A percentile compares a stretch with the other conserved stretches of the same genome.
These are phyloP conservation scores for Metschnikowia henanensis DNA, from an alignment of 805 yeast genomes.

Conservation along the genomic window DNA sequence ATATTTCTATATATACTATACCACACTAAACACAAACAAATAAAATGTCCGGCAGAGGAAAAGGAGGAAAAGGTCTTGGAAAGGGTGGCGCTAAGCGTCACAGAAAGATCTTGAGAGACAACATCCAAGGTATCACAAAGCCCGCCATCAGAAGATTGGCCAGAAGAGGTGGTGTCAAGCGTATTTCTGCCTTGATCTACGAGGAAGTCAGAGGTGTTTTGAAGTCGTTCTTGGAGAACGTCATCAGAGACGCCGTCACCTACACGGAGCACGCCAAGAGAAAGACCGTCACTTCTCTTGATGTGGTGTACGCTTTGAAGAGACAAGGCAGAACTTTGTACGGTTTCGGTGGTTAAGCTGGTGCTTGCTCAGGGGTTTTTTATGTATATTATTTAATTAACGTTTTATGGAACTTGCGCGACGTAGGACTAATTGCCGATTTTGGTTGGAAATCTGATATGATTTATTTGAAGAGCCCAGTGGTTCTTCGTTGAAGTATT, in stretches of 20 bases:
- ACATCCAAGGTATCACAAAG: slow-evolving; percentile 99
- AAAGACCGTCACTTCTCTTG: slow-evolving; percentile 98
- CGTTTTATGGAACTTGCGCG: slow-evolving; percentile 8
- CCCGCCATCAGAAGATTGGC: slow-evolving; percentile 99
- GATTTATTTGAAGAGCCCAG: too few relatives aligned
- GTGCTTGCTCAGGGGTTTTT: slow-evolving; percentile 13
- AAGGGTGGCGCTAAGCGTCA: slow-evolving; percentile 99
- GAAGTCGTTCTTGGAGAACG: slow-evolving; percentile 93
- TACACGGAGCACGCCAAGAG: slow-evolving; percentile 99
- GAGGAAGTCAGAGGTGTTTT: slow-evolving; percentile 98
- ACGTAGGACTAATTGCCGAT: background rate
- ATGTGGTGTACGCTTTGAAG: slow-evolving; percentile 98
- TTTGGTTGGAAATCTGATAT: too few relatives aligned
- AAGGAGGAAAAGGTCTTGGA: slow-evolving; percentile 99
- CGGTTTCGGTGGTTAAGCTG: slow-evolving; percentile 94
- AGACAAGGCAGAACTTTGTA: slow-evolving; percentile 99
- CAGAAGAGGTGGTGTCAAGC: slow-evolving; percentile 99
- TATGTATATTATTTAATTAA: slow-evolving; percentile 13
- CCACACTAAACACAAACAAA: slow-evolving; percentile 5
- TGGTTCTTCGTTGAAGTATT: too few relatives aligned
- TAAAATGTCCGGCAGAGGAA: slow-evolving; percentile 96
- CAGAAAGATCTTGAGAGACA: slow-evolving; percentile 99
- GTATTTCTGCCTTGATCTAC: slow-evolving; percentile 98
- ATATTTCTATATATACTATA: slow-evolving; percentile 4
- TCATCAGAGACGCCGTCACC: slow-evolving; percentile 98